Percentiles rank a stretch among this genome's conserved stretches.
phyloP scores from a whole-genome alignment of 1,284 basidiomycete species.

The Pseudozyma thailandica region DNA sequence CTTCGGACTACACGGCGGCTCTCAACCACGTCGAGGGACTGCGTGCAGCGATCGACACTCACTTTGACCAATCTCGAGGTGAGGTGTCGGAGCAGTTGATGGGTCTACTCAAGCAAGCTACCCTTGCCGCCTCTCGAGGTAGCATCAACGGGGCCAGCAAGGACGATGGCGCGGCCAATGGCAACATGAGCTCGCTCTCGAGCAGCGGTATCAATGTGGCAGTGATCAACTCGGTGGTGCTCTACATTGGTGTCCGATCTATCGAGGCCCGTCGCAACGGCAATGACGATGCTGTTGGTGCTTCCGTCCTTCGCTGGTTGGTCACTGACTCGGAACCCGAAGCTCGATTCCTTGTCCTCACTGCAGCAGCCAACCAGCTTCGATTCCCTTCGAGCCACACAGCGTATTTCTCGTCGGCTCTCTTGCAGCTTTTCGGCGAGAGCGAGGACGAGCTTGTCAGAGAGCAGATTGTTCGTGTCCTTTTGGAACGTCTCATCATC shows the following conservation, averaged over 20 bases:
- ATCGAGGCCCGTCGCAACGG: constrained; percentile 73
- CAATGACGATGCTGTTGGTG: constrained; percentile 83
- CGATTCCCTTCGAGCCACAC: constrained; percentile 72
- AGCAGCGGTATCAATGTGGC: constrained; percentile 82
- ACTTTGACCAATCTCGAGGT: constrained; percentile 30
- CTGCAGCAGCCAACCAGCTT: constrained; percentile 88
- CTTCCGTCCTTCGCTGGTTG: constrained; percentile 77
- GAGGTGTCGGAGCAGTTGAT: constrained; percentile 32
- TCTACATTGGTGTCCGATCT: constrained; percentile 91
- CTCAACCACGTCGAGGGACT: constrained; percentile 74
- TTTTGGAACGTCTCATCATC: constrained; percentile 92
- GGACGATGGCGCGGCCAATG: constrained; percentile 15
- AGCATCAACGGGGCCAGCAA: constrained; percentile 11
- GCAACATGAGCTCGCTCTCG: constrained; percentile 62
- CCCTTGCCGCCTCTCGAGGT: background rate
- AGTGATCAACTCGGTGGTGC: constrained; percentile 89
- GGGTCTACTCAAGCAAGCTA: constrained; percentile 20
- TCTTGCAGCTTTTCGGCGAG: constrained; percentile 83
- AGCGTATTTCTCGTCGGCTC: constrained; percentile 83
- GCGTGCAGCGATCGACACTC: constrained; percentile 33
- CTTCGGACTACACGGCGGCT: constrained; percentile 86
- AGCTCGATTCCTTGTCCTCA: constrained; percentile 94
- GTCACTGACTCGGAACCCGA: constrained; percentile 86
- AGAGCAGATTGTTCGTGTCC: constrained; percentile 89
- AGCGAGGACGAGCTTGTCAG: constrained; percentile 76